These are phyloP conservation scores for Nemania abortiva DNA, from an alignment of 2,329 filamentous ascomycete genomes.

Conservation along the genomic window DNA sequence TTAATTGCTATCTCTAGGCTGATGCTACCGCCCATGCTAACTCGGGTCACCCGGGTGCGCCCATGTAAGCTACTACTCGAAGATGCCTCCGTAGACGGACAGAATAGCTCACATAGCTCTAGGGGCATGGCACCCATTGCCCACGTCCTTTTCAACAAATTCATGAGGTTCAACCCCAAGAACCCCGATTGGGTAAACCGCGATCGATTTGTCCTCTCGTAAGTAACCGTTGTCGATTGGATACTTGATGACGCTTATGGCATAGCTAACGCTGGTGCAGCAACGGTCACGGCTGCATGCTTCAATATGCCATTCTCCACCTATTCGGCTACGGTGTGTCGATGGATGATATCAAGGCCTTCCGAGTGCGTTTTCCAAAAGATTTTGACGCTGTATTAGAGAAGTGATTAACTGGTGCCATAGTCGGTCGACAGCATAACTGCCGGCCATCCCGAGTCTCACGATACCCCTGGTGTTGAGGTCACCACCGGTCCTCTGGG, in stretches of 20 bases:
- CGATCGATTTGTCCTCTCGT: slow-evolving; percentile 99
- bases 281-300: slow-evolving; percentile 99
- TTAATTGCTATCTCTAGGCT: slow-evolving; percentile 69
- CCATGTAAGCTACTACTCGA: slow-evolving; percentile 73
- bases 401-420: slow-evolving; percentile 36
- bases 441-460: slow-evolving; percentile 94
- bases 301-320: slow-evolving; percentile 98
- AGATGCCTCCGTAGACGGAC: slow-evolving; percentile 21
- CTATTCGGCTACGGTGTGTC: slow-evolving; percentile 90
- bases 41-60: slow-evolving; percentile 98
- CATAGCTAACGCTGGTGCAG: slow-evolving; percentile 59
- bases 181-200: slow-evolving; percentile 97
- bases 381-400: neutral
- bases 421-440: slow-evolving; percentile 77
- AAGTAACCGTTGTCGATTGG: slow-evolving; percentile 61
- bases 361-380: slow-evolving; percentile 77
- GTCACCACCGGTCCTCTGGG: slow-evolving; percentile 98
- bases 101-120: slow-evolving; percentile 37
- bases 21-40: slow-evolving; percentile 97
- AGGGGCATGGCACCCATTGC: slow-evolving; percentile 91
- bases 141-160: slow-evolving; percentile 98
- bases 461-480: slow-evolving; percentile 96
- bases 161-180: slow-evolving; percentile 99
- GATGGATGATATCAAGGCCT: slow-evolving; percentile 93
- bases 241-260: neutral